Conservation (phyloP, 371 early-diverging fungal species). For the Zancudomyces culisetae region DNA sequence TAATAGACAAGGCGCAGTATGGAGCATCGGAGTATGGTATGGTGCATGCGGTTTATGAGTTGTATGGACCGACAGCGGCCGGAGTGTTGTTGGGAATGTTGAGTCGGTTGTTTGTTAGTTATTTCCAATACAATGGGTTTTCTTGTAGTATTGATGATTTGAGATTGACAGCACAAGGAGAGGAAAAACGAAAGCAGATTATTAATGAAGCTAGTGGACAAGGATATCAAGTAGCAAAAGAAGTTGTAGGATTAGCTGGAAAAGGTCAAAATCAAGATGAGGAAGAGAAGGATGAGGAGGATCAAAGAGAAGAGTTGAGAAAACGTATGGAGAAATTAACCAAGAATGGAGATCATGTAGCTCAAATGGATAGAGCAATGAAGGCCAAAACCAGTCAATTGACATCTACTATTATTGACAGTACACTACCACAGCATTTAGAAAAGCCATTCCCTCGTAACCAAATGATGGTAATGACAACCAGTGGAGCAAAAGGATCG, state of each 20-base stretch:
- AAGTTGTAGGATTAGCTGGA: constrained; percentile 48
- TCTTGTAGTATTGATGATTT: constrained; percentile 99
- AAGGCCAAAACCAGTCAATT: constrained; percentile 64
- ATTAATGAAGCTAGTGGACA: constrained; percentile 29
- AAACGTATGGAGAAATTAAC: constrained; percentile 65
- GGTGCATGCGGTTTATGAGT: constrained; percentile 92
- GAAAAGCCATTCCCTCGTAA: constrained; percentile 83
- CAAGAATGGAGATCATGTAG: constrained; percentile 66
- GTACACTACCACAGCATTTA: constrained; percentile 69
- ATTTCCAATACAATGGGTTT: constrained; percentile 82
- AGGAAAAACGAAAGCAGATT: constrained; percentile 51
- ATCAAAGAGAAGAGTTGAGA: constrained; percentile 32
- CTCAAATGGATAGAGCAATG: constrained; percentile 80
- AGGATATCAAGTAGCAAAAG: constrained; percentile 47
- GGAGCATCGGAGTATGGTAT: constrained; percentile 90
- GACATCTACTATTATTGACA: constrained; percentile 60
- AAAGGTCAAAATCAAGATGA: too few relatives aligned
- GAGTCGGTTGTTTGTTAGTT: constrained; percentile 84
- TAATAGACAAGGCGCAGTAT: constrained; percentile 95
- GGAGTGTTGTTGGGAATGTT: constrained; percentile 87
- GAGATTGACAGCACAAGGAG: constrained; percentile 64
- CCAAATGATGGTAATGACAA: constrained; percentile 97
- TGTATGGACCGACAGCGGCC: constrained; percentile 83
- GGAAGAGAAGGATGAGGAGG: constrained; percentile 12
- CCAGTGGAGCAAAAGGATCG: constrained; percentile 98